These are phyloP conservation scores for Fomitopsis schrenkii DNA, from an alignment of 1,284 basidiomycete species.

Conservation along the genomic window DNA sequence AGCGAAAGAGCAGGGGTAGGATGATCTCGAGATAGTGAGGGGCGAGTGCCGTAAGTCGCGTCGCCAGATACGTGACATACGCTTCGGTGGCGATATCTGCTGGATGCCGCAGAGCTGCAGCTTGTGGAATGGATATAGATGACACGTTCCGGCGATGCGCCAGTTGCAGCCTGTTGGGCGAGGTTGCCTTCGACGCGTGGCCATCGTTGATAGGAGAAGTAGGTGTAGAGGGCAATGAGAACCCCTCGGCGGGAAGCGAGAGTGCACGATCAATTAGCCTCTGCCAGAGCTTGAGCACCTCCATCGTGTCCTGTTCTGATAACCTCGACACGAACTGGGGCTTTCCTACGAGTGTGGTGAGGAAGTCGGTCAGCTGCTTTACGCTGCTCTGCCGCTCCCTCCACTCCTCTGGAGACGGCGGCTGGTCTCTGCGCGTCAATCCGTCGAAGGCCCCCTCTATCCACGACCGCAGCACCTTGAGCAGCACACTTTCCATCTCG, in stretches of 20 bases:
- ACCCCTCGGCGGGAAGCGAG: slow-evolving; percentile 30
- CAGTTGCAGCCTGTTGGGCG: slow-evolving; percentile 28
- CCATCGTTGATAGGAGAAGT: slow-evolving; percentile 23
- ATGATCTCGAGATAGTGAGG: slow-evolving; percentile 49
- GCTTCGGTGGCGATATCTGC: slow-evolving; percentile 57
- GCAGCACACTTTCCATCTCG: slow-evolving; percentile 56
- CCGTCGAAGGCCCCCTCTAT: slow-evolving; percentile 58
- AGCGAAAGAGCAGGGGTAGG: slow-evolving; percentile 68
- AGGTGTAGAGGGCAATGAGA: slow-evolving; percentile 22
- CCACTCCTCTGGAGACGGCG: slow-evolving; percentile 38
- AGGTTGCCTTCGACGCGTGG: slow-evolving; percentile 23
- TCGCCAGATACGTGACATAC: slow-evolving; percentile 59
- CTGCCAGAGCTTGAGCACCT: slow-evolving; percentile 55
- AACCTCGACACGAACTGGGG: slow-evolving; percentile 54
- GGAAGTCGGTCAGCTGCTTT: slow-evolving; percentile 51
- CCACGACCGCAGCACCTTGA: slow-evolving; percentile 58
- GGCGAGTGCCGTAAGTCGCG: slow-evolving; percentile 54
- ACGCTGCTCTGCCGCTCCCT: slow-evolving; percentile 59
- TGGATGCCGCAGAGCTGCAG: slow-evolving; percentile 30
- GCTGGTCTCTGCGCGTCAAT: slow-evolving; percentile 33
- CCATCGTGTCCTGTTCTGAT: slow-evolving; percentile 49
- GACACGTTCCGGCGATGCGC: slow-evolving; percentile 56
- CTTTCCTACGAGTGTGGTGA: slow-evolving; percentile 45
- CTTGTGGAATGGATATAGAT: slow-evolving; percentile 39
- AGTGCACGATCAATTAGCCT: slow-evolving; percentile 52